Evolutionary conservation across 805 yeast species (phyloP), one percentile per base, ranked within the genome.

Genomic region (Cyberlindnera misumaiensis): DNA sequence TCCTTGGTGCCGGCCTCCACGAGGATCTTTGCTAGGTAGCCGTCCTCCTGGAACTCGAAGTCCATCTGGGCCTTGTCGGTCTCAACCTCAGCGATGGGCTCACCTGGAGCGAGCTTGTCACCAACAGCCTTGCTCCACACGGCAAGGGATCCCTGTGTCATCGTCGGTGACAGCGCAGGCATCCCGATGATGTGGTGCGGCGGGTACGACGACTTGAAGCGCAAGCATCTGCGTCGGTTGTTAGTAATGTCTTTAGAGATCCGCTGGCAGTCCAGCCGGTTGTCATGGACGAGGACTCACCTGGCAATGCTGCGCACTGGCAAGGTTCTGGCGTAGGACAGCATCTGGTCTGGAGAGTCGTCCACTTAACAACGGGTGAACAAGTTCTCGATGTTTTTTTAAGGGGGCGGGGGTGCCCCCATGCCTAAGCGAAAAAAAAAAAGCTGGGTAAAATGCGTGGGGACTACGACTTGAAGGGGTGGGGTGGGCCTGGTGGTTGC

Each of bases 101-200:
- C 97, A 64, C 98, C 98, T 15, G 97, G 93, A 24, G 73, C 56
- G 49, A 93, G 77, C 62, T 76, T 66, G 61, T 93, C 98, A 57
- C 98, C 98, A 28, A 80, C 85, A 32, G 75, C 64, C 70, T 89
- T 93, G 60, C 79, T 74, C 98, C 98, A 93, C 43, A 77, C 70
- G 29, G 90, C 90, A 48, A 93, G 70, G 63, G 78, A 82, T 60
- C 98, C 98, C 59, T 85, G 90, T 45, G 96, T 84, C 99, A 93
- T 93, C 39, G 99, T 93, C 49, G 99, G 98, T n/a, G 97, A 90
- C 55, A 93, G 71, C 9, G 99, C 98, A 35, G 98, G 99, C 98
- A 93, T 93, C 61, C 81, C 82, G 54, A 93, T 87, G 57, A 93
- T 80, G 44, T 83, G 77, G 65, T 93, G 97, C 15, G 78, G 64